A percentile compares a stretch with the other conserved stretches of the same genome.
phyloP scores from a whole-genome alignment of 139 green algal genomes.

The Auxenochlorella pyrenoidosa region DNA sequence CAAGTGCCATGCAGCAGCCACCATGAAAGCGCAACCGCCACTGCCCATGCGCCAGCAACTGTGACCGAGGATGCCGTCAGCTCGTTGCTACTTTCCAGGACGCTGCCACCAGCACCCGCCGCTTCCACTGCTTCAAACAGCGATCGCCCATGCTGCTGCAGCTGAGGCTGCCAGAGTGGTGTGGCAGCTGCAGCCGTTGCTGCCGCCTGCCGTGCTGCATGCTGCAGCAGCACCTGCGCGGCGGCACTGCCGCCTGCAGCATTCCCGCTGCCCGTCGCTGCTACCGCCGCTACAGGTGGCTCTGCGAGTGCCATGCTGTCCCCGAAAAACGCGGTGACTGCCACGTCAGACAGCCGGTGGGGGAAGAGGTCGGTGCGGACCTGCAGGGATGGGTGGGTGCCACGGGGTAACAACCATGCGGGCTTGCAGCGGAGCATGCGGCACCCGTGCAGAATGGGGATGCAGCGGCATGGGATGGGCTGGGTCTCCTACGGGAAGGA shows the following conservation, averaged over 20 bases:
- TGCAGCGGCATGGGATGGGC: too few species aligned
- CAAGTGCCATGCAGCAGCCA: neutral
- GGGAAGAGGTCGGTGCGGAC: conserved; percentile 4
- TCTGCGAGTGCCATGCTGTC: neutral
- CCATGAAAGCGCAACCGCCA: neutral
- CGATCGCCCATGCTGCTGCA: neutral
- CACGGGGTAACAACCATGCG: too few species aligned
- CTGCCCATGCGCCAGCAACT: neutral
- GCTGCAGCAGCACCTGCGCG: neutral
- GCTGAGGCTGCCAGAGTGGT: neutral
- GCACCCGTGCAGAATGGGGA: too few species aligned
- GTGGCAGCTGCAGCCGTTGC: neutral
- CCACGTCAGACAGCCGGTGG: neutral
- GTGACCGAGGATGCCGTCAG: neutral
- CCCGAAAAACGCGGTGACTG: conserved; percentile 5
- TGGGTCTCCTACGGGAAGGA: too few species aligned
- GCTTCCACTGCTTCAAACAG: neutral
- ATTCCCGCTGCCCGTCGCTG: neutral
- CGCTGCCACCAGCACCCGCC: neutral
- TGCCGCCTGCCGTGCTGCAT: neutral
- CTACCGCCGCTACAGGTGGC: neutral
- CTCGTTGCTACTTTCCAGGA: neutral
- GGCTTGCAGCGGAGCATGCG: too few species aligned
- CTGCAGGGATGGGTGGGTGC: neutral
- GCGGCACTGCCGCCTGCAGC: neutral